Conservation (phyloP, 768 basidiomycete species). For the Boletus subcaerulescens region DNA sequence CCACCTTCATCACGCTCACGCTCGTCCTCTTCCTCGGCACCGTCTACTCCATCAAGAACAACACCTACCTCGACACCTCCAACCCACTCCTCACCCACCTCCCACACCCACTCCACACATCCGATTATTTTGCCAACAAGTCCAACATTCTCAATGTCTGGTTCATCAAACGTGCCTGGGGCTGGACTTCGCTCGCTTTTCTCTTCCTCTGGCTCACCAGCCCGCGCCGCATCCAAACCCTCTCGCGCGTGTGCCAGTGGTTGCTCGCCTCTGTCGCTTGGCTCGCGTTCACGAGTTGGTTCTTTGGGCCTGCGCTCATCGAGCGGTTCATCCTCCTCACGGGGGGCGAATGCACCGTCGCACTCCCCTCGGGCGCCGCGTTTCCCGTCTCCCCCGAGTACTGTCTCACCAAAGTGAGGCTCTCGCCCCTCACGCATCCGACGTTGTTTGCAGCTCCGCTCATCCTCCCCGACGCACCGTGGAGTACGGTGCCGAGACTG, state of each 20-base stretch:
- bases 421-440: slow-evolving; percentile 64
- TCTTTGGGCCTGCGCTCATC: slow-evolving; percentile 79
- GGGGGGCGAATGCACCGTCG: slow-evolving; percentile 75
- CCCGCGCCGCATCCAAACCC: slow-evolving; percentile 42
- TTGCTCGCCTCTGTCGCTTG: slow-evolving; percentile 59
- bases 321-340: slow-evolving; percentile 62
- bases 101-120: slow-evolving; percentile 59
- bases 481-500: slow-evolving; percentile 56
- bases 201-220: slow-evolving; percentile 56
- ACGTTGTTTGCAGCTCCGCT: slow-evolving; percentile 50
- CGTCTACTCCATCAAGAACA: slow-evolving; percentile 55
- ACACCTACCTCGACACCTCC: slow-evolving; percentile 84
- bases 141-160: slow-evolving; percentile 75
- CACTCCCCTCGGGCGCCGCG: slow-evolving; percentile 53
- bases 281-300: slow-evolving; percentile 79
- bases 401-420: slow-evolving; percentile 48
- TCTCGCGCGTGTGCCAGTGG: slow-evolving; percentile 51
- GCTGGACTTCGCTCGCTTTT: slow-evolving; percentile 77
- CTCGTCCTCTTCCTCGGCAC: slow-evolving; percentile 58
- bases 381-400: slow-evolving; percentile 54
- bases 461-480: slow-evolving; percentile 38
- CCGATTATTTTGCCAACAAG: slow-evolving; percentile 79
- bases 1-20: slow-evolving; percentile 41
- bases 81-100: slow-evolving; percentile 66
- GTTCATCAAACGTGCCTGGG: slow-evolving; percentile 93